A percentile compares a stretch with the other conserved stretches of the same genome.
Evolutionary conservation across 2,329 filamentous ascomycete species (phyloP).

Genomic region (Pseudogymnoascus sp.): DNA sequence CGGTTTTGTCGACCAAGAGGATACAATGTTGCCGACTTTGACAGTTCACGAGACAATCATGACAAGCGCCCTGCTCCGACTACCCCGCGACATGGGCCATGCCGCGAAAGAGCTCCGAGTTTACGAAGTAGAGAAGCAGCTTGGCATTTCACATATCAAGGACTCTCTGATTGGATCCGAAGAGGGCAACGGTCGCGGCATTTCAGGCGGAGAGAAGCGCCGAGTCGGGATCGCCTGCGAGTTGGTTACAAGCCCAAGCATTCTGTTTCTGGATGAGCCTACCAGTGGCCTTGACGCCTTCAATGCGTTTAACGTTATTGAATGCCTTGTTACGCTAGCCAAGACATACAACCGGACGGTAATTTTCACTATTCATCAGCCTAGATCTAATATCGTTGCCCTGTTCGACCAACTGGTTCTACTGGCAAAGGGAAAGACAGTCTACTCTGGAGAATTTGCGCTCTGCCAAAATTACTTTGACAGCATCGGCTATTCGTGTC

Average conservation of each 20-base stretch:
- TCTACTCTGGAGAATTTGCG: constrained; percentile 86
- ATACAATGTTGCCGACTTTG: constrained; percentile 89
- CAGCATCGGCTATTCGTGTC: constrained; percentile 81
- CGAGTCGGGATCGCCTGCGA: constrained; percentile 96
- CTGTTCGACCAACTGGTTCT: constrained; percentile 92
- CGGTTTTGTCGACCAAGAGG: constrained; percentile 96
- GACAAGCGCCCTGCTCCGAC: constrained; percentile 80
- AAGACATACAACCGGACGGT: constrained; percentile 97
- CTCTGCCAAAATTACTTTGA: constrained; percentile 92
- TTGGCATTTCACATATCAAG: constrained; percentile 88
- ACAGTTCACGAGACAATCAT: constrained; percentile 97
- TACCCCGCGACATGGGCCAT: constrained; percentile 86
- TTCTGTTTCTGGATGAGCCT: constrained; percentile 93
- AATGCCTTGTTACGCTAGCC: constrained; percentile 87
- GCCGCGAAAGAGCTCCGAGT: constrained; percentile 85
- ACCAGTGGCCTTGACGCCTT: constrained; percentile 93
- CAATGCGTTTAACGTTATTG: constrained; percentile 97
- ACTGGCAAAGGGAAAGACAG: constrained; percentile 77
- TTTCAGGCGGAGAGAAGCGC: constrained; percentile 93
- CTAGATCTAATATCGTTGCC: constrained; percentile 94
- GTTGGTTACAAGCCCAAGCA: constrained; percentile 91
- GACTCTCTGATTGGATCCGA: constrained; percentile 95
- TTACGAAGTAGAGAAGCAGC: constrained; percentile 86
- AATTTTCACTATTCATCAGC: constrained; percentile 97
- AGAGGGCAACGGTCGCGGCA: constrained; percentile 86